A percentile compares a stretch with the other conserved stretches of the same genome.
These are phyloP conservation scores for Darksidea phi DNA, from an alignment of 495 filamentous ascomycete genomes.

Conservation along the genomic window DNA sequence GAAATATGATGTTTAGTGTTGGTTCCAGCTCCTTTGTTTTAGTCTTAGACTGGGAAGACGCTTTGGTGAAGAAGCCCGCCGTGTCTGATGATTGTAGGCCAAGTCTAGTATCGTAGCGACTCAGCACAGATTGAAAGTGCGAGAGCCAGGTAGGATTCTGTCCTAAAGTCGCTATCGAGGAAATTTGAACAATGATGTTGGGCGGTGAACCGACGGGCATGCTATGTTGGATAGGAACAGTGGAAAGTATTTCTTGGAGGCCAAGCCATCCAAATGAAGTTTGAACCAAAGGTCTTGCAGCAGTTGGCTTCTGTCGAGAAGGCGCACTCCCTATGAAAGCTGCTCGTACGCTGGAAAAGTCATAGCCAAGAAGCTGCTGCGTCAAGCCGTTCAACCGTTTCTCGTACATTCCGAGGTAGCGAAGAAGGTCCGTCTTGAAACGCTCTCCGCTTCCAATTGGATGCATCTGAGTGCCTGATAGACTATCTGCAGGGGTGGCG, in stretches of 20 bases:
- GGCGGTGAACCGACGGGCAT: slow-evolving; percentile 36
- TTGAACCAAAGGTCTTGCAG: slow-evolving; percentile 42
- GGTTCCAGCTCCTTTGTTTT: slow-evolving; percentile 42
- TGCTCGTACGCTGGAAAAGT: slow-evolving; percentile 69
- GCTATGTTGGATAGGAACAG: slow-evolving; percentile 48
- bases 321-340: slow-evolving; percentile 77
- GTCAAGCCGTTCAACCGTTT: slow-evolving; percentile 47
- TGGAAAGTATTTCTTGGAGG: slow-evolving; percentile 58
- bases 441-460: slow-evolving; percentile 59
- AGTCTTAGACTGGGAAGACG: background rate
- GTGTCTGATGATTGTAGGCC: background rate
- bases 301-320: slow-evolving; percentile 55
- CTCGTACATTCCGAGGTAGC: slow-evolving; percentile 72
- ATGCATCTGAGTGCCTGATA: slow-evolving; percentile 1
- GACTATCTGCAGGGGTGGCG: slow-evolving; percentile 19
- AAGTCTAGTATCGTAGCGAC: too few species aligned
- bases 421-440: slow-evolving; percentile 75
- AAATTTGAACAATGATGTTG: slow-evolving; percentile 72
- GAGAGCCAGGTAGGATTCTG: slow-evolving; percentile 72
- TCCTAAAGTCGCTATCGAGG: slow-evolving; percentile 80
- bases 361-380: slow-evolving; percentile 59
- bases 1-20: slow-evolving; percentile 67
- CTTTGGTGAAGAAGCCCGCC: slow-evolving; percentile 15
- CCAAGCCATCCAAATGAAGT: slow-evolving; percentile 75
- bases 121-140: slow-evolving; percentile 61